These are phyloP conservation scores for Penicillium digitatum DNA, from an alignment of 2,329 filamentous ascomycete species.

Conservation along the genomic window DNA sequence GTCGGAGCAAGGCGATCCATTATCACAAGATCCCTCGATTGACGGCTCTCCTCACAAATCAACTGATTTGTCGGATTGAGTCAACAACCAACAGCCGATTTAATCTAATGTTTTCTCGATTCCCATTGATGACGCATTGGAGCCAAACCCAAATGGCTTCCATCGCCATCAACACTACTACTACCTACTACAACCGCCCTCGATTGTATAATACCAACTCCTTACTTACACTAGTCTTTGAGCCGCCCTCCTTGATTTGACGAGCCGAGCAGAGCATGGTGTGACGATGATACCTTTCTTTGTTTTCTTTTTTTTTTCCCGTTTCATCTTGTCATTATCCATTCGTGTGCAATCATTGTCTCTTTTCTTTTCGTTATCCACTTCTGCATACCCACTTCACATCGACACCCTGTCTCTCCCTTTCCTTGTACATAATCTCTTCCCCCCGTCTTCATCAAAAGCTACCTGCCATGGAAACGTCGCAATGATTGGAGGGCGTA, in stretches of 20 bases:
- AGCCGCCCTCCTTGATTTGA: conserved; percentile 15
- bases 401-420: conserved; percentile 3
- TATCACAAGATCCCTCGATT: conserved; percentile 18
- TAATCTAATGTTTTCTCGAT: conserved; percentile 36
- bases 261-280: conserved; percentile 24
- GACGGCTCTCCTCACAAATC: conserved; percentile 23
- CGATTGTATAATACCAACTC: conserved; percentile 27
- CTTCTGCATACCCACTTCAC: conserved; percentile 13
- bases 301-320: neutral
- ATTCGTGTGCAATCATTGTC: conserved; percentile 13
- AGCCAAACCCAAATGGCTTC: conserved; percentile 18
- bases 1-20: conserved; percentile 28
- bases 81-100: neutral
- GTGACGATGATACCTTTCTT: conserved; percentile 24
- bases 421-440: conserved; percentile 31
- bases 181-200: conserved; percentile 13
- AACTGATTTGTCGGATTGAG: conserved; percentile 26
- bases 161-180: conserved; percentile 10
- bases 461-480: conserved; percentile 15
- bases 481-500: conserved; percentile 16
- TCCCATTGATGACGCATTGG: neutral
- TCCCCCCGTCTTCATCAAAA: conserved; percentile 7
- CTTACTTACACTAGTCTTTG: conserved; percentile 5
- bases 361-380: conserved; percentile 8
- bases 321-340: conserved; percentile 1